Conservation (phyloP, 345 rosid species). For the Brassica nigra region DNA sequence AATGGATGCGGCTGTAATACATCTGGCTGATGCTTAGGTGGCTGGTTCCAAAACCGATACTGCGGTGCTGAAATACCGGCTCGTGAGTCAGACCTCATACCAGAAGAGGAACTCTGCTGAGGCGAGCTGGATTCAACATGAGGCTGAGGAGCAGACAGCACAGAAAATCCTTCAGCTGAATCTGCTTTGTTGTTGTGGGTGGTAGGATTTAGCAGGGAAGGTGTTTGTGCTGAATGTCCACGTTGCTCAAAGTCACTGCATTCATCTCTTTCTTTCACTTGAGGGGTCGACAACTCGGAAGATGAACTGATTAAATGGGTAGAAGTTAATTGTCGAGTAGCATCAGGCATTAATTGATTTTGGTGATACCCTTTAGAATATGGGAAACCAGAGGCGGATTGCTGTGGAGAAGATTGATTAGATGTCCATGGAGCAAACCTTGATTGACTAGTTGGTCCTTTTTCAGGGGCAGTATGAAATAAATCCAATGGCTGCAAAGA, state of each 20-base stretch:
- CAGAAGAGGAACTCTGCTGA: conserved; percentile 47
- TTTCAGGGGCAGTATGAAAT: conserved; percentile 42
- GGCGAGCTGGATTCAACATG: conserved; percentile 42
- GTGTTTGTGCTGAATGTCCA: conserved; percentile 51
- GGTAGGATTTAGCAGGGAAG: conserved; percentile 35
- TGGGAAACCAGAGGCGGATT: conserved; percentile 54
- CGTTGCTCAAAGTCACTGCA: conserved; percentile 50
- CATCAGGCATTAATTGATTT: conserved; percentile 44
- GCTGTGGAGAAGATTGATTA: conserved; percentile 46
- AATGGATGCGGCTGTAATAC: conserved; percentile 42
- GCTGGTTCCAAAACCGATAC: conserved; percentile 46
- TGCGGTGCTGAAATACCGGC: conserved; percentile 48
- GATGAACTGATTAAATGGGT: conserved; percentile 41
- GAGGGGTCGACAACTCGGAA: conserved; percentile 47
- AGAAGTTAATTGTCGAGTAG: conserved; percentile 40
- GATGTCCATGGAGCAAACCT: conserved; percentile 53
- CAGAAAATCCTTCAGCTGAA: conserved; percentile 51
- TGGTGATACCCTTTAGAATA: conserved; percentile 51
- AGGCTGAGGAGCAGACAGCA: conserved; percentile 47
- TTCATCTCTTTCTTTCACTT: conserved; percentile 43
- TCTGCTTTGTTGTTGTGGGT: conserved; percentile 39
- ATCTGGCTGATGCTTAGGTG: conserved; percentile 41
- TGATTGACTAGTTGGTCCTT: conserved; percentile 46
- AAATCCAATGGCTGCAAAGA: conserved; percentile 42
- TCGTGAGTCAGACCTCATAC: conserved; percentile 45